phyloP scores from a whole-genome alignment of 805 yeast genomes.

The Metschnikowia santaceciliae region DNA sequence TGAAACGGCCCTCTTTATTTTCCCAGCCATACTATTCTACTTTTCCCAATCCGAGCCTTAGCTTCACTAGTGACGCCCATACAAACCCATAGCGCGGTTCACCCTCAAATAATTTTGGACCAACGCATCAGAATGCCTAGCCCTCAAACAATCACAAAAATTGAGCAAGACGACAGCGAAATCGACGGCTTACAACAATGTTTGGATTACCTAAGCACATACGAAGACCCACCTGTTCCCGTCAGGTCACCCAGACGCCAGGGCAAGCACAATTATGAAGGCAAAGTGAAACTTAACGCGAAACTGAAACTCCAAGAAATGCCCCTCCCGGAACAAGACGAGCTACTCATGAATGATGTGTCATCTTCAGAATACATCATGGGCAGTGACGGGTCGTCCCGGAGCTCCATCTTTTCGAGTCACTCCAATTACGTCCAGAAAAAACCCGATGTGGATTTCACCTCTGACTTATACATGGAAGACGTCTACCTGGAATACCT shows the following conservation, averaged over 20 bases:
- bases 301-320: background rate
- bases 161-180: slow-evolving; percentile 1
- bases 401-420: slow-evolving; percentile 14
- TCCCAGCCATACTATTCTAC: background rate
- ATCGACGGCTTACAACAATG: slow-evolving; percentile 5
- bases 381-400: slow-evolving; percentile 6
- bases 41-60: background rate
- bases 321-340: background rate
- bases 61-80: background rate
- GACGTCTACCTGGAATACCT: slow-evolving; percentile 17
- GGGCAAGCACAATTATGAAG: background rate
- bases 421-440: background rate
- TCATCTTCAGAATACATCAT: slow-evolving; percentile 10
- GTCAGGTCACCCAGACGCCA: slow-evolving; percentile 13
- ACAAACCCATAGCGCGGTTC: background rate
- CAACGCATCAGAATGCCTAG: background rate
- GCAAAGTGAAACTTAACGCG: background rate
- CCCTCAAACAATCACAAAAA: background rate
- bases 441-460: background rate
- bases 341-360: slow-evolving; percentile 3
- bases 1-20: too few relatives aligned
- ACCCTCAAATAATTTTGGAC: background rate
- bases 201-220: slow-evolving; percentile 7
- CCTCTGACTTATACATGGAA: slow-evolving; percentile 18
- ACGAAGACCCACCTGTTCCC: slow-evolving; percentile 9